Evolutionary conservation across 306 rosid species (phyloP).

Genomic region (Macrotyloma uniflorum): DNA sequence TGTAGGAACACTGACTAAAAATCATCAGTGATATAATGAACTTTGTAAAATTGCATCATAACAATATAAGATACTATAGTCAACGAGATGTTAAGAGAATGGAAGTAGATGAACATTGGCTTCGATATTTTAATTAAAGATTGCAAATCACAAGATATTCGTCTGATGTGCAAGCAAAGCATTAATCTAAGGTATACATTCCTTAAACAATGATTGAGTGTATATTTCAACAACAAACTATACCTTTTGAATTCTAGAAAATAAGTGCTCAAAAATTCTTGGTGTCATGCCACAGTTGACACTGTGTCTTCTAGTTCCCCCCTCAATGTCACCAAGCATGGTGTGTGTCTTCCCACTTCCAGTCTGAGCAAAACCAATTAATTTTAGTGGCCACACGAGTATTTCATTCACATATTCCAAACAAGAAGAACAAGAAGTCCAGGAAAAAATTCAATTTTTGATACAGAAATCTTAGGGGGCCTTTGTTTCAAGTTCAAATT

Average conservation of each 20-base stretch:
- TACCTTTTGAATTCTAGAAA: slow-evolving; percentile 97
- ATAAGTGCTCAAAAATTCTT: slow-evolving; percentile 87
- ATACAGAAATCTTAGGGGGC: not conserved
- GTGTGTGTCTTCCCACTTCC: slow-evolving; percentile 99
- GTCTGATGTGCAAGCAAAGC: not conserved
- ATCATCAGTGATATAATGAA: not conserved
- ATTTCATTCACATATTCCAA: not conserved
- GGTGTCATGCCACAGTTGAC: slow-evolving; percentile 99
- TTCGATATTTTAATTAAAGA: not conserved
- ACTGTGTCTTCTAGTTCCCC: slow-evolving; percentile 95
- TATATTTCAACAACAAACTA: slow-evolving; percentile 7
- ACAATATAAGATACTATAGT: slow-evolving; percentile 10
- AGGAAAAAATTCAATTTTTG: not conserved
- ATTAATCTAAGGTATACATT: not conserved
- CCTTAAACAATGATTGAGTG: not conserved
- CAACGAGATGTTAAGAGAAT: slow-evolving; percentile 16
- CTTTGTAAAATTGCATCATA: not conserved
- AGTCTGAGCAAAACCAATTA: slow-evolving; percentile 57
- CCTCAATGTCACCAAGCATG: slow-evolving; percentile 99
- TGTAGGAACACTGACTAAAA: slow-evolving; percentile 5
- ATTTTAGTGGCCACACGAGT: not conserved
- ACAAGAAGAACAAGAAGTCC: slow-evolving; percentile 7
- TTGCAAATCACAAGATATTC: slow-evolving; percentile 5
- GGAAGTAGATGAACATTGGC: not conserved
- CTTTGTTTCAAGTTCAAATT: no score